Evolutionary conservation across 2,329 filamentous ascomycete species (phyloP), one percentile per base, ranked within the genome.

Genomic region (Fusarium papillatum): DNA sequence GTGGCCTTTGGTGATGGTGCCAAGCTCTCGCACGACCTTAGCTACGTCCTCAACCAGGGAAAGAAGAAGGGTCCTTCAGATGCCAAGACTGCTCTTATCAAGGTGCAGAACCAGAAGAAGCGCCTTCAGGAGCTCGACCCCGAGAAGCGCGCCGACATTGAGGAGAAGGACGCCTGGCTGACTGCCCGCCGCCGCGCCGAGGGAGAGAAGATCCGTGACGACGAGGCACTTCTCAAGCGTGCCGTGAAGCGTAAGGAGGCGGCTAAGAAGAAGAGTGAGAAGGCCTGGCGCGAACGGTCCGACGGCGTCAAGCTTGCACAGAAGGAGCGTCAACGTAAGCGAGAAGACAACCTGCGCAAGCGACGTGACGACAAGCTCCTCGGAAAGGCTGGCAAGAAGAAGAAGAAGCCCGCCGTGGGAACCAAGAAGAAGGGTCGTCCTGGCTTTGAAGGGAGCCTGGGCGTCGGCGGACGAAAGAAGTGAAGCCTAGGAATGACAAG

Each of bases 101-200:
- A 94, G 64, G 92, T 95, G 1, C 93, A 98, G 85, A 94, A 95
- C 81, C 96, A 98, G 85, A 94, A 96, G 86, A 92, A 93, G 79
- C 93, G 95, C 34, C 86, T 98, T 36, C 90, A 92, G 55, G 90
- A 87, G 34, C 90, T 98, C 80, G 94, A 96, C 79, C 91, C 93
- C 1, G 90, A 92, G 76, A 98, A 98, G 86, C 93, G 94, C 68
- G 93, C 93, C 73, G 95, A 98, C 71, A 93, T 98, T 55, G 92
- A 95, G 72, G 95, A 98, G 84, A 98, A 98, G 87, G 96, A 99
- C 80, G 88, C 93, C 69, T 99, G 97, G 97, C 88, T 98, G 70
- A 96, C 94, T 60, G 97, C 97, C 4, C 94, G 96, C 84, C 95
- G 95, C 84, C 92, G 94, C 29, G 95, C 94, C 2, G 95, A 98